Conservation (phyloP, 768 basidiomycete genomes). For the Lactarius deliciosus region DNA sequence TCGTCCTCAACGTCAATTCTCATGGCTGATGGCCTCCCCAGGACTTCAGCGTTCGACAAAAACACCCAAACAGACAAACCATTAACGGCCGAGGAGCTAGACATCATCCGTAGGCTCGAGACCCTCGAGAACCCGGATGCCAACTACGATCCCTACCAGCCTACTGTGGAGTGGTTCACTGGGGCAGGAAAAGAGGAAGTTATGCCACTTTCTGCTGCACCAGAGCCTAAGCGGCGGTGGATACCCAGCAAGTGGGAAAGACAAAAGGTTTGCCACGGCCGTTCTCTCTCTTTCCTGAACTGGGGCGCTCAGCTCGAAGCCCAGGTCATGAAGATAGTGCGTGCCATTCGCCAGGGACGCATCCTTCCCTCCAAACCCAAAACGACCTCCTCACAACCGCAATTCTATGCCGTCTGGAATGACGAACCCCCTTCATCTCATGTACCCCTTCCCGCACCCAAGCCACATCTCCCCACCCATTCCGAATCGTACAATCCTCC, state of each 20-base stretch:
- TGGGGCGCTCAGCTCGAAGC: background rate
- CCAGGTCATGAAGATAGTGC: constrained; percentile 99
- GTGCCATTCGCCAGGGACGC: constrained; percentile 93
- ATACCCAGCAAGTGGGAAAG: constrained; percentile 99
- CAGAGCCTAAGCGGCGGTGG: constrained; percentile 96
- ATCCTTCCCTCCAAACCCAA: constrained; percentile 90
- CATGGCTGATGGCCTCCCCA: constrained; percentile 34
- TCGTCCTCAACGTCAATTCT: background rate
- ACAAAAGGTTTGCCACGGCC: constrained; percentile 68
- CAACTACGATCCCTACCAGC: constrained; percentile 88
- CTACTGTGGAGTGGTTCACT: constrained; percentile 95
- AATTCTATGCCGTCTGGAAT: constrained; percentile 89
- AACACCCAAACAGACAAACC: constrained; percentile 82
- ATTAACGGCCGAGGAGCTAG: constrained; percentile 86
- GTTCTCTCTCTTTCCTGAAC: background rate
- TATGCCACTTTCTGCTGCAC: constrained; percentile 89
- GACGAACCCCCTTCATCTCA: constrained; percentile 70
- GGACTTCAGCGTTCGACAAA: constrained; percentile 93
- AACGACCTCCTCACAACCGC: constrained; percentile 57
- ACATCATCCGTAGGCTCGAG: constrained; percentile 91
- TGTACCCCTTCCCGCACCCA: constrained; percentile 91
- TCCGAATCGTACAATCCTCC: constrained; percentile 99
- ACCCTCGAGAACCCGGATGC: constrained; percentile 89
- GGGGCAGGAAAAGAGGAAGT: constrained; percentile 92
- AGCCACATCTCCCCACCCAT: constrained; percentile 83